Percentiles rank a stretch among this genome's conserved stretches.
phyloP scores from a whole-genome alignment of 177 flowering plant genomes.

The Vitis hybrid region DNA sequence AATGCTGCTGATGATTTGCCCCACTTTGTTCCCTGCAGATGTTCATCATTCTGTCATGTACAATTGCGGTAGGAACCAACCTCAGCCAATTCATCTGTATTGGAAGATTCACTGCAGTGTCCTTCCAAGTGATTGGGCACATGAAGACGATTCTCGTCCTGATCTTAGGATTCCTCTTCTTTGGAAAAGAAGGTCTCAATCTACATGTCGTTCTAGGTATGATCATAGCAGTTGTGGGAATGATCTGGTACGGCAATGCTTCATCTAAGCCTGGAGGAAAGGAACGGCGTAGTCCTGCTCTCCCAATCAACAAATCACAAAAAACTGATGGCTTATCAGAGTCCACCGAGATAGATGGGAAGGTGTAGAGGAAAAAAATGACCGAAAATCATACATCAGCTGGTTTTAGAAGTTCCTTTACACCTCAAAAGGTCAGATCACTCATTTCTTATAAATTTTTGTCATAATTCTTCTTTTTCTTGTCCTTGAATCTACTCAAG shows the following conservation, averaged over 20 bases:
- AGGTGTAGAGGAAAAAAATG: constrained; percentile 32
- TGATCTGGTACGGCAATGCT: constrained; percentile 90
- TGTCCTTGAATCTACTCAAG: constrained; percentile 14
- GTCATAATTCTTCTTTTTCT: constrained; percentile 7
- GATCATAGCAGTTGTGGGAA: constrained; percentile 70
- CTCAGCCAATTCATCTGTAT: constrained; percentile 95
- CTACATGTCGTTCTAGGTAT: constrained; percentile 74
- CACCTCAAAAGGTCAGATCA: constrained; percentile 10
- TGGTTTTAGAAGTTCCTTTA: constrained; percentile 16
- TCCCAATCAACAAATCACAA: constrained; percentile 32
- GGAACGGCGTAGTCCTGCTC: constrained; percentile 51
- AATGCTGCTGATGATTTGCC: not conserved
- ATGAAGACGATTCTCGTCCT: constrained; percentile 65
- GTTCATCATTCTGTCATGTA: constrained; percentile 50
- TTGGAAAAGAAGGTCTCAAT: constrained; percentile 82
- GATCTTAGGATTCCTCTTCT: constrained; percentile 70
- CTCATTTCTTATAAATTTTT: constrained; percentile 7
- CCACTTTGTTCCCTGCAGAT: constrained; percentile 29
- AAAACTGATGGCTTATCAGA: constrained; percentile 37
- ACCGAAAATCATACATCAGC: constrained; percentile 4
- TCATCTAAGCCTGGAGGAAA: constrained; percentile 89
- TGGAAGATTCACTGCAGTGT: constrained; percentile 82
- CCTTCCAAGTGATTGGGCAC: constrained; percentile 84
- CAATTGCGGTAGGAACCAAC: constrained; percentile 65
- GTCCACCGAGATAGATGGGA: constrained; percentile 38